Evolutionary conservation across 768 basidiomycete genomes (phyloP).

Genomic region (Panellus pusillus): DNA sequence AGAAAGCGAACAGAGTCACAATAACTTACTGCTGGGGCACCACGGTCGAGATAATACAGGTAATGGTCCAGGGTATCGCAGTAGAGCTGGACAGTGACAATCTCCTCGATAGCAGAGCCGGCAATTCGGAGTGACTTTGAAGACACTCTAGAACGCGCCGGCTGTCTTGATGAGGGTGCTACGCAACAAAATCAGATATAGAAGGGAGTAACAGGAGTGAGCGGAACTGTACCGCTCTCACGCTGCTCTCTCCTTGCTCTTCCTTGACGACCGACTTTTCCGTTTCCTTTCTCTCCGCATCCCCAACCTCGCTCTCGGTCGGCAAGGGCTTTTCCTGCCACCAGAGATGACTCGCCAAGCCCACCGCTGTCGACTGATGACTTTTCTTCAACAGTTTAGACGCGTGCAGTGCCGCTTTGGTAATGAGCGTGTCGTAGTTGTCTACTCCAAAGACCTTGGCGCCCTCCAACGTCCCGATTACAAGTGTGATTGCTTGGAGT

Average conservation of each 20-base stretch:
- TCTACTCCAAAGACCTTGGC: slow-evolving; percentile 91
- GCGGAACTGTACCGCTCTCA: slow-evolving; percentile 47
- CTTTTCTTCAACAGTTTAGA: slow-evolving; percentile 97
- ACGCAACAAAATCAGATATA: neutral
- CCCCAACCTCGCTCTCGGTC: slow-evolving; percentile 39
- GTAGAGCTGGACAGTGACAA: slow-evolving; percentile 94
- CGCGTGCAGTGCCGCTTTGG: slow-evolving; percentile 97
- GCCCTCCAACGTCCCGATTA: slow-evolving; percentile 88
- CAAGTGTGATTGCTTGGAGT: slow-evolving; percentile 93
- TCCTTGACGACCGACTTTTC: slow-evolving; percentile 42
- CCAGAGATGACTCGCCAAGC: slow-evolving; percentile 96
- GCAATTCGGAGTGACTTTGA: slow-evolving; percentile 94
- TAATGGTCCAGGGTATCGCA: slow-evolving; percentile 96
- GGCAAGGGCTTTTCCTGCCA: slow-evolving; percentile 77
- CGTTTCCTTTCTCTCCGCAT: slow-evolving; percentile 31
- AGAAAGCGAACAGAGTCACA: neutral
- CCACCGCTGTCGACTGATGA: slow-evolving; percentile 94
- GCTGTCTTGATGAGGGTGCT: slow-evolving; percentile 91
- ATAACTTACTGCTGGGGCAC: slow-evolving; percentile 79
- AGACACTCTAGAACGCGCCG: slow-evolving; percentile 97
- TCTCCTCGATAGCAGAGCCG: slow-evolving; percentile 94
- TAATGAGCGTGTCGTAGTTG: slow-evolving; percentile 96
- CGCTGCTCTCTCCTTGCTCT: slow-evolving; percentile 40
- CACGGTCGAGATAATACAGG: slow-evolving; percentile 92
- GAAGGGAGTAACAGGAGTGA: slow-evolving; percentile 1